Conservation (phyloP, 345 rosid species). For the Dipteronia sinensis region DNA sequence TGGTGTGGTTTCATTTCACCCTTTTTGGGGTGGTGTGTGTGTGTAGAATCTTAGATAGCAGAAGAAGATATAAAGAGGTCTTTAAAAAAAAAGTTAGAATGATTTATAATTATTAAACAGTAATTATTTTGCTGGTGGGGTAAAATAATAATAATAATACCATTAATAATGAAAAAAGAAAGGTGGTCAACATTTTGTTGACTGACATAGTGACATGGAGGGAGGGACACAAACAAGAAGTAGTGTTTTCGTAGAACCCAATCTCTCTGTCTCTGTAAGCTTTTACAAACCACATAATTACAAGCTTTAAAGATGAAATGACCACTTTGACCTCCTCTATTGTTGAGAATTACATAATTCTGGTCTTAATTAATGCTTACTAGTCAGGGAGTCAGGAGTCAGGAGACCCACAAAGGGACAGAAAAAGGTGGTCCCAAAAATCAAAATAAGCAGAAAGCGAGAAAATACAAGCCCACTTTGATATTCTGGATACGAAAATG, state of each 20-base stretch:
- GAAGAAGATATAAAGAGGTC: not conserved
- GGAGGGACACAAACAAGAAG: slow-evolving; percentile 27
- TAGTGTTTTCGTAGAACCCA: slow-evolving; percentile 22
- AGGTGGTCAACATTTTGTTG: slow-evolving; percentile 47
- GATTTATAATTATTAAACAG: slow-evolving; percentile 47
- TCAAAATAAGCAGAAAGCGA: not conserved
- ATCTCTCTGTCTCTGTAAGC: not conserved
- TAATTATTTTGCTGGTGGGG: slow-evolving; percentile 46
- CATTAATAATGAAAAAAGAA: not conserved
- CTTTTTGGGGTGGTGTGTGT: not conserved
- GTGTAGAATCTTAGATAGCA: not conserved
- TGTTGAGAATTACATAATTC: not conserved
- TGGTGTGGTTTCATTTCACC: not conserved
- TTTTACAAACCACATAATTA: not conserved
- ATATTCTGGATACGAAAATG: slow-evolving; percentile 8
- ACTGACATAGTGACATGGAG: no score
- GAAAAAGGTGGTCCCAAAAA: slow-evolving; percentile 9
- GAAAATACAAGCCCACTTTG: not conserved
- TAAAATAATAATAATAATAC: slow-evolving; percentile 4
- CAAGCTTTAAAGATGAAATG: not conserved
- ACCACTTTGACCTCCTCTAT: not conserved
- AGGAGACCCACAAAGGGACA: not conserved
- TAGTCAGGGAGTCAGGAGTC: not conserved
- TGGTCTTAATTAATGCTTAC: not conserved
- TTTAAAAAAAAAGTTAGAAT: not conserved